These are phyloP conservation scores for Erysimum cheiranthoides DNA, from an alignment of 345 rosid genomes.

Conservation along the genomic window DNA sequence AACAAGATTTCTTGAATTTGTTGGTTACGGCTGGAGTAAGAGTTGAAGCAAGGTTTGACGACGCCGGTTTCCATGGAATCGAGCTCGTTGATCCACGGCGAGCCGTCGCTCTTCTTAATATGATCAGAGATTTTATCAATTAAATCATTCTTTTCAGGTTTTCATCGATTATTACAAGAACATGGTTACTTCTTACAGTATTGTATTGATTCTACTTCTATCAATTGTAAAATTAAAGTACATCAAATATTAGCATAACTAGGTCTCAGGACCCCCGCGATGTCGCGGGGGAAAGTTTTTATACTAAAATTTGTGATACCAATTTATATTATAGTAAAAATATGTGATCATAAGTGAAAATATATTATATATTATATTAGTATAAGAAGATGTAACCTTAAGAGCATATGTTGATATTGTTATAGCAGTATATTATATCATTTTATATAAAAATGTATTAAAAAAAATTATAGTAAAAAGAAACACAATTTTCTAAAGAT, in stretches of 20 bases:
- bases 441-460: too few species aligned
- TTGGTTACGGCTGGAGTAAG: constrained; percentile 43
- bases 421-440: too few species aligned
- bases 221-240: not conserved
- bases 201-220: not conserved
- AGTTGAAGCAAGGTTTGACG: constrained; percentile 52
- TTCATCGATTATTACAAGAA: not conserved
- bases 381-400: too few species aligned
- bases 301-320: too few species aligned
- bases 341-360: too few species aligned
- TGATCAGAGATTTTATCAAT: constrained; percentile 46
- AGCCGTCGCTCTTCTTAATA: constrained; percentile 43
- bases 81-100: constrained; percentile 47
- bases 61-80: constrained; percentile 49
- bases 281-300: too few species aligned
- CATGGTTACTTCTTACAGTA: not conserved
- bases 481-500: too few species aligned
- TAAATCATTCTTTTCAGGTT: not conserved
- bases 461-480: too few species aligned
- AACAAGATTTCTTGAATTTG: constrained; percentile 48
- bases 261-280: too few species aligned
- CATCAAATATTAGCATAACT: not conserved
- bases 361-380: too few species aligned
- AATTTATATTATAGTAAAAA: too few species aligned
- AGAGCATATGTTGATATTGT: too few species aligned